Conservation (phyloP, 805 yeast genomes). For the Pichia insulana region DNA sequence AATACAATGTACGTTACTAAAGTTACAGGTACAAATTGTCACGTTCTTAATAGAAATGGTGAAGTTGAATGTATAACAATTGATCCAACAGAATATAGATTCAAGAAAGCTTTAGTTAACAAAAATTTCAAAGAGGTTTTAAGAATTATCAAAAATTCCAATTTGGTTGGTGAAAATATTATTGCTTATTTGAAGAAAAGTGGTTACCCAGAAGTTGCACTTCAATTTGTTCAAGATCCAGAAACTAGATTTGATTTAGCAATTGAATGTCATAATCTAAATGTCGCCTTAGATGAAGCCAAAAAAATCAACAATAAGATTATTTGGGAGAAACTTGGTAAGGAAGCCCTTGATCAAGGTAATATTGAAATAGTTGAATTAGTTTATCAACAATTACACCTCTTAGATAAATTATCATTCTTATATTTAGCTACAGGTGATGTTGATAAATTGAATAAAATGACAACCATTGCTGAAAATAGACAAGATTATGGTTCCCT, state of each 20-base stretch:
- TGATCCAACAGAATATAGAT: constrained; percentile 95
- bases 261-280: constrained; percentile 82
- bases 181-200: constrained; percentile 89
- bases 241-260: constrained; percentile 95
- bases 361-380: constrained; percentile 77
- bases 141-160: constrained; percentile 78
- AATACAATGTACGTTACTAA: constrained; percentile 76
- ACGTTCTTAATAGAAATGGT: constrained; percentile 79
- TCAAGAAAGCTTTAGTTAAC: constrained; percentile 86
- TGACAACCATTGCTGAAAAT: constrained; percentile 84
- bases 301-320: constrained; percentile 55
- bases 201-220: constrained; percentile 95
- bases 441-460: constrained; percentile 59
- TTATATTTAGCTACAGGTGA: constrained; percentile 83
- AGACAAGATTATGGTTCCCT: constrained; percentile 75
- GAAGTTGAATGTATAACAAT: constrained; percentile 68
- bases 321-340: constrained; percentile 76
- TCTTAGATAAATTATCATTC: constrained; percentile 84
- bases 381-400: constrained; percentile 78
- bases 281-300: constrained; percentile 85
- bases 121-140: constrained; percentile 87
- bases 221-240: constrained; percentile 93
- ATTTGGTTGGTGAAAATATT: constrained; percentile 93
- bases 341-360: constrained; percentile 86
- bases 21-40: constrained; percentile 63